These are phyloP conservation scores for Monoraphidium neglectum DNA, from an alignment of 139 green algal species.

Conservation along the genomic window DNA sequence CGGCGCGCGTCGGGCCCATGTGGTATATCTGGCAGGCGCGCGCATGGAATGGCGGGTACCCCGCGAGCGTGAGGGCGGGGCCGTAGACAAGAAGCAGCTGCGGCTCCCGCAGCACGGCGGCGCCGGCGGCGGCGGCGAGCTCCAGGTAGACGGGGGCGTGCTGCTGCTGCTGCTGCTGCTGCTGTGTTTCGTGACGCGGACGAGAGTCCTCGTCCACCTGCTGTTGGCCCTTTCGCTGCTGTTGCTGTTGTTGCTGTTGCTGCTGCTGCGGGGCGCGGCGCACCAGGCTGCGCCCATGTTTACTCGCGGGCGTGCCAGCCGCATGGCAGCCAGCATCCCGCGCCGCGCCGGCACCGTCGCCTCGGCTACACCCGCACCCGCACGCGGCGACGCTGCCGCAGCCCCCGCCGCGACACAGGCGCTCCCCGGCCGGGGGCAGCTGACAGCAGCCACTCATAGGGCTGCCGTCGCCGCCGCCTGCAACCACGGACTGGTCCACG, in stretches of 20 bases:
- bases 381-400: too few relatives aligned
- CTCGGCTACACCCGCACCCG: too few relatives aligned
- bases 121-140: neutral
- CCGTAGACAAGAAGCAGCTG: slow-evolving; percentile 38
- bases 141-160: neutral
- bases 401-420: too few relatives aligned
- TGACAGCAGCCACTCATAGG: too few relatives aligned
- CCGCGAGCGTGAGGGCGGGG: slow-evolving; percentile 27
- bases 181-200: neutral
- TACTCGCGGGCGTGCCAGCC: too few relatives aligned
- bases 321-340: too few relatives aligned
- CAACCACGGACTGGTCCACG: too few relatives aligned
- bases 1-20: neutral
- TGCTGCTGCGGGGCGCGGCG: neutral
- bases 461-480: too few relatives aligned
- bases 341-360: too few relatives aligned
- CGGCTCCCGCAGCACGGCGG: slow-evolving; percentile 11
- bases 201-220: neutral
- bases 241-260: slow-evolving; percentile 1
- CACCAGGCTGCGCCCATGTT: too few relatives aligned
- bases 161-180: slow-evolving; percentile 8
- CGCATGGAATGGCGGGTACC: slow-evolving; percentile 39
- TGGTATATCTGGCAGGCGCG: slow-evolving; percentile 30
- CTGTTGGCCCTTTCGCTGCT: too few relatives aligned
- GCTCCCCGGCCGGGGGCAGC: too few relatives aligned